Conservation (phyloP, 2,329 filamentous ascomycete genomes). For the Trichoderma atrobrunneum region DNA sequence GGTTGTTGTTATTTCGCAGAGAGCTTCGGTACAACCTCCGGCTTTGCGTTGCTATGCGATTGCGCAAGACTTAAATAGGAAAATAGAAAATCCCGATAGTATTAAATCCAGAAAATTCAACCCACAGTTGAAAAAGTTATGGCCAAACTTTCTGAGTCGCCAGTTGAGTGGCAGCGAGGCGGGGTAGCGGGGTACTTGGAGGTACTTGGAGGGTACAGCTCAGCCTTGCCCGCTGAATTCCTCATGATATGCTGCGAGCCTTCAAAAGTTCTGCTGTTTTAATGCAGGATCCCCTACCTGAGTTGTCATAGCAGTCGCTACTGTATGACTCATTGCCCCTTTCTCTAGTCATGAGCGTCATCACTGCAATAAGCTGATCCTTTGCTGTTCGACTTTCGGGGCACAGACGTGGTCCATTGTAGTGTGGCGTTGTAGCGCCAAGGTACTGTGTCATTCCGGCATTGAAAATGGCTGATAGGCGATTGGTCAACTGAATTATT, state of each 20-base stretch:
- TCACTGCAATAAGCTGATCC: accelerated
- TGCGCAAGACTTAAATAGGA: neutral
- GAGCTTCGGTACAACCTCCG: neutral
- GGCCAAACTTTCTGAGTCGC: slow-evolving; percentile 11
- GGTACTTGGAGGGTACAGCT: slow-evolving; percentile 26
- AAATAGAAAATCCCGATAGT: neutral
- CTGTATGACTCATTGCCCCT: neutral
- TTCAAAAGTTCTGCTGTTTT: neutral
- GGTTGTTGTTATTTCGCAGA: neutral
- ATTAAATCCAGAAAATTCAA: neutral
- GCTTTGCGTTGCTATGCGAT: neutral
- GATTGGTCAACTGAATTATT: neutral
- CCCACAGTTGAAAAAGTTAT: neutral
- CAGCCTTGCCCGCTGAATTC: slow-evolving; percentile 1
- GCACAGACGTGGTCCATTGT: neutral
- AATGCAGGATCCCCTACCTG: neutral
- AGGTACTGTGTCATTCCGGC: neutral
- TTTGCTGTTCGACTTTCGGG: neutral
- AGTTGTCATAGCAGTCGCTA: neutral
- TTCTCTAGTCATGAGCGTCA: neutral
- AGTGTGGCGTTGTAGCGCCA: neutral
- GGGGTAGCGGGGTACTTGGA: slow-evolving; percentile 34
- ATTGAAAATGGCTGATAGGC: neutral
- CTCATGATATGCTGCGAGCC: neutral
- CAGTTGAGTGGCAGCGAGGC: slow-evolving; percentile 25